Evolutionary conservation across 2,329 filamentous ascomycete species (phyloP).

Genomic region (Lachnellula willkommii): DNA sequence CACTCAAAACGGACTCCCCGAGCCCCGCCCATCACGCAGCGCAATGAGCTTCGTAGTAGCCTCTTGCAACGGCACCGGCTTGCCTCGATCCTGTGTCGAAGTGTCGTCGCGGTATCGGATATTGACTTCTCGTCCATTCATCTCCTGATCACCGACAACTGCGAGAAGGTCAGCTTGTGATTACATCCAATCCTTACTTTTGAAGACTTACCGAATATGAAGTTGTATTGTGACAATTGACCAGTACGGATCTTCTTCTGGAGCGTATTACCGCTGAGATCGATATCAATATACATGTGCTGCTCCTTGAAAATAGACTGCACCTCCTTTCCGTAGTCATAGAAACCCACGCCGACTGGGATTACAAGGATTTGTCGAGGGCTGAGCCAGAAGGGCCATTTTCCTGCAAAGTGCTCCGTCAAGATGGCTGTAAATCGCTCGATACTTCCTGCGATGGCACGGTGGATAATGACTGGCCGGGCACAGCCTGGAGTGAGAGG

Average conservation of each 20-base stretch:
- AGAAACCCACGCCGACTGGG: constrained; percentile 66
- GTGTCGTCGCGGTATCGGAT: constrained; percentile 61
- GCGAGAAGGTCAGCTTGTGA: constrained; percentile 9
- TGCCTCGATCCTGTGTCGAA: constrained; percentile 55
- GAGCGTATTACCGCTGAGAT: constrained; percentile 71
- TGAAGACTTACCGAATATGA: constrained; percentile 61
- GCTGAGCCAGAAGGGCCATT: constrained; percentile 86
- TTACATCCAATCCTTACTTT: background rate
- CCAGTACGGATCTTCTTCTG: constrained; percentile 85
- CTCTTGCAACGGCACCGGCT: constrained; percentile 51
- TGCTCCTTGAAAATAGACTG: constrained; percentile 61
- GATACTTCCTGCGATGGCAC: constrained; percentile 71
- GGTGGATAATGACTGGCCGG: constrained; percentile 81
- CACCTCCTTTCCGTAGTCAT: constrained; percentile 72
- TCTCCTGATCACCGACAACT: constrained; percentile 60
- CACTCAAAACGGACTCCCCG: constrained; percentile 35
- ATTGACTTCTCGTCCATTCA: constrained; percentile 55
- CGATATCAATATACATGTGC: constrained; percentile 65
- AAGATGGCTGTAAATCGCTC: constrained; percentile 68
- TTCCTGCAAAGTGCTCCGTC: constrained; percentile 78
- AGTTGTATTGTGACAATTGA: constrained; percentile 78
- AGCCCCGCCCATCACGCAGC: constrained; percentile 43
- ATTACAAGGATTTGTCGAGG: constrained; percentile 78
- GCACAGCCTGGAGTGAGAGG: constrained; percentile 63
- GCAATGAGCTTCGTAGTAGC: constrained; percentile 50